Percentiles rank a stretch among this genome's conserved stretches.
Evolutionary conservation across 2,329 filamentous ascomycete genomes (phyloP).

Genomic region (Eutypa lata): DNA sequence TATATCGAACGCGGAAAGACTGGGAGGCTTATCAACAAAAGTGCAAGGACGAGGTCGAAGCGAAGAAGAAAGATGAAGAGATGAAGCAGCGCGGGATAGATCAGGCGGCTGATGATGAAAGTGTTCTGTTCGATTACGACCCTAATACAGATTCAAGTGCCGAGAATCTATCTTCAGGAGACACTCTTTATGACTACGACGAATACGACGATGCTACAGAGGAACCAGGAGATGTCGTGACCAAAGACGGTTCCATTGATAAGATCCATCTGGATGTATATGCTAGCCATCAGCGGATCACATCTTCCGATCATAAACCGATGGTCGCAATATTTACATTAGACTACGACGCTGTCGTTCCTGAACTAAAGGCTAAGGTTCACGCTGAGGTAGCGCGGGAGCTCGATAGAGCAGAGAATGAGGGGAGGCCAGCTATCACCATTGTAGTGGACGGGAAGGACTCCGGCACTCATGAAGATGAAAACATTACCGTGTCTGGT

Average conservation of each 20-base stretch:
- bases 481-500: conserved; percentile 38
- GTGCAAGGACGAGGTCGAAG: conserved; percentile 58
- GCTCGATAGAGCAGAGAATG: conserved; percentile 87
- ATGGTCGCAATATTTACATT: conserved; percentile 79
- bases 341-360: conserved; percentile 81
- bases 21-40: conserved; percentile 63
- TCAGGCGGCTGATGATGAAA: conserved; percentile 70
- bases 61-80: conserved; percentile 73
- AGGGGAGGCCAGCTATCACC: conserved; percentile 77
- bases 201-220: conserved; percentile 51
- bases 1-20: conserved; percentile 76
- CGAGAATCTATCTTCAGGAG: conserved; percentile 35
- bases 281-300: conserved; percentile 81
- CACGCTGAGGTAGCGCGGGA: conserved; percentile 85
- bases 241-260: conserved; percentile 57
- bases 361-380: conserved; percentile 77
- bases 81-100: conserved; percentile 80
- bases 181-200: conserved; percentile 56
- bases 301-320: conserved; percentile 95
- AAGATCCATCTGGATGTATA: conserved; percentile 64
- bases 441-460: conserved; percentile 69
- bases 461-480: conserved; percentile 28
- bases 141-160: conserved; percentile 66
- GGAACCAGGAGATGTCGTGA: conserved; percentile 45
- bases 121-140: conserved; percentile 86